Evolutionary conservation across 768 basidiomycete genomes (phyloP), one percentile per base, ranked within the genome.

Genomic region (Tylopilus vinaceipallidus): DNA sequence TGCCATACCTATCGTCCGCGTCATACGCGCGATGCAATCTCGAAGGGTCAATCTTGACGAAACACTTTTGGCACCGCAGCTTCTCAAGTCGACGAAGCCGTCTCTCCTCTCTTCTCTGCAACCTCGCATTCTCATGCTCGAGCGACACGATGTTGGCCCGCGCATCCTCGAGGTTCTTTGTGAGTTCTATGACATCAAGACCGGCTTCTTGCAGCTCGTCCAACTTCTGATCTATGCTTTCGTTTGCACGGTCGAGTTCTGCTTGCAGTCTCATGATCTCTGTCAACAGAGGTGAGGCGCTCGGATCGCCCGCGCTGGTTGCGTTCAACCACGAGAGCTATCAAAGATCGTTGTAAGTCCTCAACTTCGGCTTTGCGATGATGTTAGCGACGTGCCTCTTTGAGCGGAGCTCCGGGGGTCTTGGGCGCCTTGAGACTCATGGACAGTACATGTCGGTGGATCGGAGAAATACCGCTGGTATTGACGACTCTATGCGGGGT

Each of bases 181-280:
- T 83, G 30, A 91, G 72, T 7, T 79, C 81, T 38, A 92, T 81
- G 35, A 84, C 84, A 24, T 82, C 88, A 13, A 86, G 66, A 5
- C 91, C 91, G 0, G 86, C 84, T 49, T 91, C 84, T 60, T 90
- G 88, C 3, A 95, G 82, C 44, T 85, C 82, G 62, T 91, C 90
- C 14, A 95, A 75, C 65, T 94, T 93, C 61, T 91, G 85, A 57
- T 95, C 93, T 46, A 95, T 88, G 57, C 80, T 86, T 30, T 86
- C 83, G 62, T 95, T 92, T 10, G 91, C 91, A 3, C 64, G 75
- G 54, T 87, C 85, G 23, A 94, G 82, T 56, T 93, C 85, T 16
- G 73, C 73, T 58, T 92, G 86, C 32, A 94, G 72, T 20, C 85
- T 79, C 43, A 73, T 75, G 42, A 93, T 88, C 64, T 93, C 87